Evolutionary conservation across 1,139 yeast genomes (phyloP).

Genomic region (Scheffersomyces segobiensis): DNA sequence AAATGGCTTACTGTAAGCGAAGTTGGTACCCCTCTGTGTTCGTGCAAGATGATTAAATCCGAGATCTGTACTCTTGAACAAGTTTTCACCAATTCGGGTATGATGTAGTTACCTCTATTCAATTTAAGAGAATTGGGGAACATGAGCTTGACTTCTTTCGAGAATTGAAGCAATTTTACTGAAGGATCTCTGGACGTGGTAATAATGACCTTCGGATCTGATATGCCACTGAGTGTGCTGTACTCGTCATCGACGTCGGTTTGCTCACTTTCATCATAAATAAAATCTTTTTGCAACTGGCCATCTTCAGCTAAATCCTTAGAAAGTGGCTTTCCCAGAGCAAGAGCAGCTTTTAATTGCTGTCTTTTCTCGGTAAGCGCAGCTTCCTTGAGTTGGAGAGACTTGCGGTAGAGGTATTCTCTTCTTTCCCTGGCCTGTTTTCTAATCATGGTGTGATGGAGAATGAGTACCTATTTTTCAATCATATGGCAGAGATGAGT

Average conservation of each 20-base stretch:
- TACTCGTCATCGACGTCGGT: constrained; percentile 83
- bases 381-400: constrained; percentile 88
- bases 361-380: constrained; percentile 83
- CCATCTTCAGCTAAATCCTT: constrained; percentile 89
- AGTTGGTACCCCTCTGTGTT: constrained; percentile 98
- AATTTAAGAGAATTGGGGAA: constrained; percentile 88
- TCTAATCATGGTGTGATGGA: constrained; percentile 54
- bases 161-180: constrained; percentile 80
- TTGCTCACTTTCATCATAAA: constrained; percentile 79
- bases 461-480: not conserved
- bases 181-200: constrained; percentile 95
- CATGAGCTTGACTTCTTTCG: constrained; percentile 85
- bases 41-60: constrained; percentile 85
- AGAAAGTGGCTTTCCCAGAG: constrained; percentile 86
- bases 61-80: constrained; percentile 71
- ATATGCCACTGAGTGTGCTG: constrained; percentile 79
- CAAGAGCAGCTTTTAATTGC: constrained; percentile 82
- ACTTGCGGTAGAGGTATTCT: constrained; percentile 86
- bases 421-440: constrained; percentile 95
- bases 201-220: constrained; percentile 89
- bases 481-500: not conserved
- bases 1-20: constrained; percentile 90
- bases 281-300: constrained; percentile 74
- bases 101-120: constrained; percentile 89
- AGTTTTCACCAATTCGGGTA: constrained; percentile 82